Percentiles rank a stretch among this genome's conserved stretches.
These are phyloP conservation scores for Fraxinus cuspidata DNA, from an alignment of 257 asterid genomes.

Conservation along the genomic window DNA sequence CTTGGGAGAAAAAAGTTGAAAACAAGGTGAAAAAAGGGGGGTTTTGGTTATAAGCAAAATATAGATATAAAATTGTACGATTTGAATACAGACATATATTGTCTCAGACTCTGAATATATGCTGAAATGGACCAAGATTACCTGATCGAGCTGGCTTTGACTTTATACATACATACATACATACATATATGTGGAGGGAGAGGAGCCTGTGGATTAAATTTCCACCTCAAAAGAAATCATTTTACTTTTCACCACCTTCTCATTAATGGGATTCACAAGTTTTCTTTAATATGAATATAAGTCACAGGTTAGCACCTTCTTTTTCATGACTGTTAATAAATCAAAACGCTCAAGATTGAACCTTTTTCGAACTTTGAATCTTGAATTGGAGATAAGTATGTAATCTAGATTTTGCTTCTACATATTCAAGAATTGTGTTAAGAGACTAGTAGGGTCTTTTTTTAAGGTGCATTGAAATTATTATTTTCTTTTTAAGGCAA, in stretches of 20 bases:
- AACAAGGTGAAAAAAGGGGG: slow-evolving; percentile 14
- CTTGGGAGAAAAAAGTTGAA: slow-evolving; percentile 6
- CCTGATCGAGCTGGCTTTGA: slow-evolving; percentile 37
- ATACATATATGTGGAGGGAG: slow-evolving; percentile 35
- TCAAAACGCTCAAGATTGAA: slow-evolving; percentile 44
- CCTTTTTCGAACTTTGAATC: slow-evolving; percentile 52
- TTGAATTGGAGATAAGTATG: slow-evolving; percentile 25
- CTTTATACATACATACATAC: slow-evolving; percentile 26
- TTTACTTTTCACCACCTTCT: slow-evolving; percentile 45
- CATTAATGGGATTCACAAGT: slow-evolving; percentile 91
- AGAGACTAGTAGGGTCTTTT: no score
- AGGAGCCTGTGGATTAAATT: slow-evolving; percentile 78
- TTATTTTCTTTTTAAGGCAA: no score
- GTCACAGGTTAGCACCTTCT: slow-evolving; percentile 85
- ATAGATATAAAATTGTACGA: not conserved
- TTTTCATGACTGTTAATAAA: slow-evolving; percentile 81
- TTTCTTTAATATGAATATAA: slow-evolving; percentile 40
- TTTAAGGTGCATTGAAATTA: no score
- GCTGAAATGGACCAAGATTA: slow-evolving; percentile 22
- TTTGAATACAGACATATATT: slow-evolving; percentile 11
- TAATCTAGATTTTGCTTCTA: not conserved
- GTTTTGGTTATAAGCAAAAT: slow-evolving; percentile 12
- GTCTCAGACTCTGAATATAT: slow-evolving; percentile 26
- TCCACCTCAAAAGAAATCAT: slow-evolving; percentile 51
- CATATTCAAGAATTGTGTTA: no score